These are phyloP conservation scores for Termitomyces sp. DNA, from an alignment of 768 basidiomycete genomes.

Conservation along the genomic window DNA sequence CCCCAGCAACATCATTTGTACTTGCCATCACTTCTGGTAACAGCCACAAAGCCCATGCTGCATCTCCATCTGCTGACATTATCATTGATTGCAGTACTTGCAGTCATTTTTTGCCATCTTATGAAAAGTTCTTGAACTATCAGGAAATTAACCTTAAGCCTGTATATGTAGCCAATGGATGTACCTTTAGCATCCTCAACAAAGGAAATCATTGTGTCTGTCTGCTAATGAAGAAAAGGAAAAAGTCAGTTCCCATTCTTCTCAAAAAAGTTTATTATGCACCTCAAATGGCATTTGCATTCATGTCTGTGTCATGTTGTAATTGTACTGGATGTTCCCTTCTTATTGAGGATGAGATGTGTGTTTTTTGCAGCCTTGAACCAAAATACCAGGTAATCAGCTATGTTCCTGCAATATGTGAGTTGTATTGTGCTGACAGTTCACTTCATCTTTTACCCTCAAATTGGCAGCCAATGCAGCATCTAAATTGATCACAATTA, in stretches of 20 bases:
- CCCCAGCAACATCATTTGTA: background rate
- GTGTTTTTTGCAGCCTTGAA: background rate
- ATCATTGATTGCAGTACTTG: background rate
- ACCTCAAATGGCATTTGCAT: too few species aligned
- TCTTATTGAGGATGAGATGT: background rate
- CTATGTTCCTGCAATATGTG: too few species aligned
- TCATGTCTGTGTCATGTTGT: background rate
- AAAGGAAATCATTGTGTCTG: background rate
- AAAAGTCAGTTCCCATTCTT: too few species aligned
- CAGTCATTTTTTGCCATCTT: too few species aligned
- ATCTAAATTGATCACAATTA: background rate
- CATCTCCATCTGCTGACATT: background rate
- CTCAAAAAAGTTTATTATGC: too few species aligned
- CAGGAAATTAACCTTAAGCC: background rate
- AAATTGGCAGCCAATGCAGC: background rate
- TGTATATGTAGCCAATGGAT: background rate
- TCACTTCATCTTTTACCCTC: too few species aligned
- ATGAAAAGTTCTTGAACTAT: too few species aligned
- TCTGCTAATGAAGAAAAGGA: background rate
- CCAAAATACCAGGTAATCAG: background rate
- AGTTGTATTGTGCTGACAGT: too few species aligned
- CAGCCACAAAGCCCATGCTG: too few species aligned
- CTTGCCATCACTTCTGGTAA: too few species aligned
- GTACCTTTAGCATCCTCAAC: too few species aligned
- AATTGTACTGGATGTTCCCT: background rate